Evolutionary conservation across 306 rosid genomes (phyloP).

Genomic region (Dalbergia cochinchinensis): DNA sequence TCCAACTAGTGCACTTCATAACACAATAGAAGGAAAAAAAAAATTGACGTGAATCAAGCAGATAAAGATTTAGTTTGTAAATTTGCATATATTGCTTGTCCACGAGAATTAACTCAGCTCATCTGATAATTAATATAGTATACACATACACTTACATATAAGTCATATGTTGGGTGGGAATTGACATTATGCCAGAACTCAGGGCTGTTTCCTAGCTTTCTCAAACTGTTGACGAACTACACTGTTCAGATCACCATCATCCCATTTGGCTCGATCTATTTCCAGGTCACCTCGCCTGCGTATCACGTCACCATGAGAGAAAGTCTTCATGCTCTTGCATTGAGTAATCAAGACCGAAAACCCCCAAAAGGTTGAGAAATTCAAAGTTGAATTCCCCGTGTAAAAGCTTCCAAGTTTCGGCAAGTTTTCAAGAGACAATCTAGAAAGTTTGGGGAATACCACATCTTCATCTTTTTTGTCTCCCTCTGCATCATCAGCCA

Average conservation of each 20-base stretch:
- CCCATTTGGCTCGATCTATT: background rate
- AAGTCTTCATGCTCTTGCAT: background rate
- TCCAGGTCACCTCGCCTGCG: fast-evolving
- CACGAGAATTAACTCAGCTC: background rate
- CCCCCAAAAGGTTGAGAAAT: constrained; percentile 1
- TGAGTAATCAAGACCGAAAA: background rate
- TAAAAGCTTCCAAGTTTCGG: constrained; percentile 28
- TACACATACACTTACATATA: background rate
- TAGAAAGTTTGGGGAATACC: background rate
- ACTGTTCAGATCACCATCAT: background rate
- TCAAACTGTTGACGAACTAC: background rate
- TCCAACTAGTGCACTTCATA: background rate
- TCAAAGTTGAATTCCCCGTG: background rate
- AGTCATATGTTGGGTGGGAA: background rate
- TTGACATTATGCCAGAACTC: background rate
- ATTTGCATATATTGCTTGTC: background rate
- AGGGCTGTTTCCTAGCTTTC: background rate
- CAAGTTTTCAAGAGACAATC: background rate
- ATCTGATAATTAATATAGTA: no score
- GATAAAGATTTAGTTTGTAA: background rate
- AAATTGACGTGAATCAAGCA: background rate
- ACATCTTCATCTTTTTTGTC: background rate
- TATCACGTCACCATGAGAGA: background rate
- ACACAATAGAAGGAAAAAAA: background rate
- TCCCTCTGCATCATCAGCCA: no score